These are phyloP conservation scores for Aspergillus hiratsukae DNA, from an alignment of 2,329 filamentous ascomycete species.

Conservation along the genomic window DNA sequence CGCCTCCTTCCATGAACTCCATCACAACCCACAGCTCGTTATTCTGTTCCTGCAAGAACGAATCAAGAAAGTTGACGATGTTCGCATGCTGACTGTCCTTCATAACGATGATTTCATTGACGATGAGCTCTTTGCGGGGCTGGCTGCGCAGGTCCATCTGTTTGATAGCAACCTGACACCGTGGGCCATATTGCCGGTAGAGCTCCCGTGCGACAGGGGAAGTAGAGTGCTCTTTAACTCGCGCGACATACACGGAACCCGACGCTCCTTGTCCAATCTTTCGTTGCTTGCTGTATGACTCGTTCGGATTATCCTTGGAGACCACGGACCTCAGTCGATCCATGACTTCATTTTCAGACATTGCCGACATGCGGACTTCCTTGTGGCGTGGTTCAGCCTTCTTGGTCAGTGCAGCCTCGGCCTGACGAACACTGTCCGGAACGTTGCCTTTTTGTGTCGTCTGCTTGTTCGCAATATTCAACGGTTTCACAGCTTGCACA, in stretches of 20 bases:
- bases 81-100: constrained; percentile 97
- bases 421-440: constrained; percentile 74
- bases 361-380: constrained; percentile 96
- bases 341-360: constrained; percentile 98
- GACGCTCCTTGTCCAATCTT: constrained; percentile 99
- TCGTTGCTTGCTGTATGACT: constrained; percentile 98
- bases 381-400: constrained; percentile 75
- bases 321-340: constrained; percentile 89
- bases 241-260: constrained; percentile 95
- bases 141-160: constrained; percentile 99
- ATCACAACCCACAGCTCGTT: constrained; percentile 98
- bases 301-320: constrained; percentile 87
- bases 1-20: constrained; percentile 99
- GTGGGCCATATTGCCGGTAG: constrained; percentile 70
- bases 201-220: constrained; percentile 75
- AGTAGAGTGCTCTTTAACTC: constrained; percentile 82
- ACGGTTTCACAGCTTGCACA: constrained; percentile 63
- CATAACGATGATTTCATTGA: constrained; percentile 99
- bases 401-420: constrained; percentile 81
- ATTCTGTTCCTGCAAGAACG: constrained; percentile 91
- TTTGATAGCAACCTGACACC: constrained; percentile 94
- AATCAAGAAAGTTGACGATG: constrained; percentile 98
- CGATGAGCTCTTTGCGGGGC: constrained; percentile 94
- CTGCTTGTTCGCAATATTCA: constrained; percentile 71
- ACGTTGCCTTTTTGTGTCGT: constrained; percentile 39